Evolutionary conservation across 169 alveolate species (phyloP).

Genomic region (Eimeria zaria): DNA sequence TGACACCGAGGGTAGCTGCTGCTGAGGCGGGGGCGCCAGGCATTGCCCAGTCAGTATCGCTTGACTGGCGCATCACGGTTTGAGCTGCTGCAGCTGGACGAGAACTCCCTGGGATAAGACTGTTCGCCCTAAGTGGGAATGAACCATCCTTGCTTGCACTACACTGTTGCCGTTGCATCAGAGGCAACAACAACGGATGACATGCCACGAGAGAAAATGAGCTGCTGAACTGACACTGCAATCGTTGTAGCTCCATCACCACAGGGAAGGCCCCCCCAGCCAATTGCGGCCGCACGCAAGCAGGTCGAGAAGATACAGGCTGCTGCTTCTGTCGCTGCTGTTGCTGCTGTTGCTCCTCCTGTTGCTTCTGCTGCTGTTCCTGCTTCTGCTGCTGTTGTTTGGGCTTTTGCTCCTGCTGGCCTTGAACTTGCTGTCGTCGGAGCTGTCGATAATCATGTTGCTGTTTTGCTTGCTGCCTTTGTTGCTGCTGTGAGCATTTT

Average conservation of each 20-base stretch:
- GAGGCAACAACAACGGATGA: constrained; percentile 27
- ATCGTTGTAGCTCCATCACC: constrained; percentile 23
- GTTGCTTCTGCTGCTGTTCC: background rate
- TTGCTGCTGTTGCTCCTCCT: constrained; percentile 13
- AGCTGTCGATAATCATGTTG: background rate
- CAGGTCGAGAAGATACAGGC: constrained; percentile 20
- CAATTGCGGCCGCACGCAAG: constrained; percentile 46
- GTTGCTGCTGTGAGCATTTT: background rate
- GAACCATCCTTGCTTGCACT: background rate
- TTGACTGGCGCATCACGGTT: background rate
- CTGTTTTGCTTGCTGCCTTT: background rate
- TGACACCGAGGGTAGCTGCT: background rate
- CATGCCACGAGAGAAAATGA: constrained; percentile 21
- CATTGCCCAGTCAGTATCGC: background rate
- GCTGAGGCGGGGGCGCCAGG: background rate
- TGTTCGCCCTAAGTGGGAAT: background rate
- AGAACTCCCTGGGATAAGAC: background rate
- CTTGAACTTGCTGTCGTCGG: background rate
- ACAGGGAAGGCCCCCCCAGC: constrained; percentile 6
- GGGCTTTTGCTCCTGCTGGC: background rate
- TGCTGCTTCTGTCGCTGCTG: constrained; percentile 30
- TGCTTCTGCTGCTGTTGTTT: constrained; percentile 17
- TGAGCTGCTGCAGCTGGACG: background rate
- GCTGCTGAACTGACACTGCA: constrained; percentile 28
- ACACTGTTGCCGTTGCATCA: constrained; percentile 6